Base-by-base conservation (phyloP, 768 basidiomycete genomes). In the Suillus luteus region DNA sequence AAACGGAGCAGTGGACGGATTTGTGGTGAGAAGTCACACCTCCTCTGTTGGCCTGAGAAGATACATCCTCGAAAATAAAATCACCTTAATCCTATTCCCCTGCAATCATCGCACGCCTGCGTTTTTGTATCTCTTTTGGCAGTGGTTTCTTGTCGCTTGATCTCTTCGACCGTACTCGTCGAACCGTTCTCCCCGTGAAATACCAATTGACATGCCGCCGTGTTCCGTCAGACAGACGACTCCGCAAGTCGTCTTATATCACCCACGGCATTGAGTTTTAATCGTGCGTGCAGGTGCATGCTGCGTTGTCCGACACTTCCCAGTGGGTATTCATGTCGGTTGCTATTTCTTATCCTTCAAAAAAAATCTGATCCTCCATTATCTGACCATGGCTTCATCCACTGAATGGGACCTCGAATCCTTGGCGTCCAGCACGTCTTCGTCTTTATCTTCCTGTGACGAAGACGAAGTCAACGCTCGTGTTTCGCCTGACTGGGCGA, bases 351-450 rank as follows among this genome's bases (percentile, higher is more conserved):
- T 38, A 35, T 43, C 57, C 24, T 58, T 59, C 60, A 40, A 49
- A 51, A 24, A n/a, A 24, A 41, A 33, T 8, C 40, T 5, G 41
- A 33, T n/a, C 24, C 58, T 33, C 38, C 87, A 76, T 90, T 91
- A 31, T 83, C 77, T 73, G 85, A 86, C 10, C 58, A 89, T 86
- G 69, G 85, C 90, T 75, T 90, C 88, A 71, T 93, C 91, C 85
- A 85, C 88, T 27, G 69, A 71, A 2, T 70, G 65, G 69, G 68
- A 73, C 2, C 58, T 61, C 37, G 71, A 68, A 8, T 76, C 71
- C 49, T 27, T 38, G 31, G 77, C 80, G 1, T 76, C 77, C 15
- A 81, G 82, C 40, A 75, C 82, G 11, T 74, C 79, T 2, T 82
- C 81, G 19, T 84, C 85, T 4, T 74, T 76, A 43, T 83, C 83